These are phyloP conservation scores for Malassezia equina DNA, from an alignment of 1,284 basidiomycete genomes.

Conservation along the genomic window DNA sequence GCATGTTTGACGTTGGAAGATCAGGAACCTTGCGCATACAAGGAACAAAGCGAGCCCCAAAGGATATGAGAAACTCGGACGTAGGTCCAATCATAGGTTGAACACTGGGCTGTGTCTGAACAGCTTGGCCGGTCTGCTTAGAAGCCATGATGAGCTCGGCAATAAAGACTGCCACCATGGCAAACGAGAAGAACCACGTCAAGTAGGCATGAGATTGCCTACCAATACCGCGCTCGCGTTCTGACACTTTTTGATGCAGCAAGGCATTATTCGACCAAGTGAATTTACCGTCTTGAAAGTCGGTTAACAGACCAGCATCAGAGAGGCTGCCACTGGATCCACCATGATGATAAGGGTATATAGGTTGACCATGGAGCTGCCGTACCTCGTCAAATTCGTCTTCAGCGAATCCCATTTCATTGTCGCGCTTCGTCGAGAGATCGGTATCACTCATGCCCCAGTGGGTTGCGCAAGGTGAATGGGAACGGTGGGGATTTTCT, in stretches of 20 bases:
- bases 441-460: constrained; percentile 23
- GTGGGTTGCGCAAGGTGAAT: background rate
- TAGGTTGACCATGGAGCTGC: constrained; percentile 21
- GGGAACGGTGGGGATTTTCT: background rate
- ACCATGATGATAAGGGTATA: constrained; percentile 1
- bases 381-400: constrained; percentile 38
- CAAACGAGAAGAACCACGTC: constrained; percentile 51
- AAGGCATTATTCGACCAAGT: constrained; percentile 21
- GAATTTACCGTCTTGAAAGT: background rate
- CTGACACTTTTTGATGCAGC: constrained; percentile 39
- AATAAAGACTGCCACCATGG: constrained; percentile 56
- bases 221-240: constrained; percentile 62
- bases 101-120: constrained; percentile 58
- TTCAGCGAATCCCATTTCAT: constrained; percentile 38
- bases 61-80: constrained; percentile 67
- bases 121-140: constrained; percentile 39
- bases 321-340: background rate
- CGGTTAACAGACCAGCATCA: background rate
- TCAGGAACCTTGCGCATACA: constrained; percentile 62
- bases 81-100: constrained; percentile 90
- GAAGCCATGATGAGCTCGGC: constrained; percentile 43
- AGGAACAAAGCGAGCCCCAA: constrained; percentile 78
- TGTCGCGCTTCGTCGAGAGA: constrained; percentile 26
- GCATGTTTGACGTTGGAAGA: constrained; percentile 52
- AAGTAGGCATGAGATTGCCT: constrained; percentile 67